Conservation (phyloP, 73 alveolate genomes). For the Strombidium stylifer region DNA sequence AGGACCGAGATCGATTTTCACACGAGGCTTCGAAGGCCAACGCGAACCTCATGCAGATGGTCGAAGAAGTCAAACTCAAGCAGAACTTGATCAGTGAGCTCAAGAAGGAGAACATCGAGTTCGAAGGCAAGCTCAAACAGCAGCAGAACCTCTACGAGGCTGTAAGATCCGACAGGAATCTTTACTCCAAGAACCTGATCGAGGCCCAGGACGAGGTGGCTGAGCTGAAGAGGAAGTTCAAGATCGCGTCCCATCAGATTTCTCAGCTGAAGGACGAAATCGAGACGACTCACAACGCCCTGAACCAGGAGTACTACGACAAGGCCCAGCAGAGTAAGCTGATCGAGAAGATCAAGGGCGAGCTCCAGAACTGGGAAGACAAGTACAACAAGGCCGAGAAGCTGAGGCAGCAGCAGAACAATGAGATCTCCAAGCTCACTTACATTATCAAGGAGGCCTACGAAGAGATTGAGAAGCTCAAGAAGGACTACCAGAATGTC, state of each 20-base stretch:
- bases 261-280: constrained; percentile 90
- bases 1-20: constrained; percentile 89
- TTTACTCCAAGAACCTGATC: constrained; percentile 95
- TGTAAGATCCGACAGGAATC: constrained; percentile 97
- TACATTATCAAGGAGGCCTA: constrained; percentile 83
- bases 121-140: constrained; percentile 92
- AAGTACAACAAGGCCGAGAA: constrained; percentile 73
- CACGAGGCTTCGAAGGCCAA: constrained; percentile 87
- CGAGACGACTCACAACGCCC: constrained; percentile 80
- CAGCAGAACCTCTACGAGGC: constrained; percentile 98
- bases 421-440: constrained; percentile 72
- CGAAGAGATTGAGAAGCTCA: constrained; percentile 71
- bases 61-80: constrained; percentile 89
- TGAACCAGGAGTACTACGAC: constrained; percentile 78
- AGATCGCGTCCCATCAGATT: constrained; percentile 81
- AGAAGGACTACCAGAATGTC: constrained; percentile 79
- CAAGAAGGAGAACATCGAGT: constrained; percentile 88
- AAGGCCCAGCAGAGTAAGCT: constrained; percentile 60
- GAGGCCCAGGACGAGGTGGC: constrained; percentile 95
- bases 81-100: constrained; percentile 90
- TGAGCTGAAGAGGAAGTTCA: constrained; percentile 83
- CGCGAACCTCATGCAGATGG: constrained; percentile 78
- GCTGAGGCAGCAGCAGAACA: constrained; percentile 65
- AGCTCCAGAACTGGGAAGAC: constrained; percentile 67
- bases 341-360: constrained; percentile 68